Base-by-base conservation (phyloP, 257 asterid species). In the Jacaranda copaia region DNA sequence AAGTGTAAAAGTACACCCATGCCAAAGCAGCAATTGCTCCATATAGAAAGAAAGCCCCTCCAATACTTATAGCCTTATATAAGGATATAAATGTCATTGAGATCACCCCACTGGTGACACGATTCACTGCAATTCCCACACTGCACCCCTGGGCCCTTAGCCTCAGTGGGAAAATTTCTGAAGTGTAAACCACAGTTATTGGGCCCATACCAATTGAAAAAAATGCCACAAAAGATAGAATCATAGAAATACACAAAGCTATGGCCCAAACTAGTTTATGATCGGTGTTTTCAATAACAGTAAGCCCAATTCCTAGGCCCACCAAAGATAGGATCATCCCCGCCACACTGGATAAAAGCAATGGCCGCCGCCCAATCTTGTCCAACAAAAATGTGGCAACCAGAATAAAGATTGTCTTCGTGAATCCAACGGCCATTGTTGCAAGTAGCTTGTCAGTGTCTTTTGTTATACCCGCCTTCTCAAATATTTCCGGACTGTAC, bases 181-280 rank as follows among this genome's bases (percentile, higher is more conserved):
- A 89, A 43, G 91, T 85, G 62, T 89, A 91, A 4, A 91, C 97
- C 97, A 93, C 88, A 16, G 94, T 87, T 5, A 91, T 89, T 38
- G 97, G 97, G 15, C 97, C 95, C 90, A 91, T 72, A 5, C 97
- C 97, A 2, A 88, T 86, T 0, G 97, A 91, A 76, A 91, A 91
- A 46, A 88, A 86, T 1, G 93, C 89, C 71, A 89, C 97, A 72
- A 70, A 89, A 0, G 87, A 73, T 1, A 91, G 18, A 12, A 89
- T 84, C 39, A 84, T 19, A 0, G 58, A 1, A 0, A 89, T 71
- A 57, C 83, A 74, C 52, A 87, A 57, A 0, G 74, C 89, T 0
- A 88, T 0, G 45, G 92, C 95, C 95, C 93, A 89, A 9, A 32
- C 5, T 7, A 82, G 0, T 20, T 75, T 83, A 3, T 77, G 87